phyloP scores from a whole-genome alignment of 306 rosid genomes.

The Nissolia schottii region DNA sequence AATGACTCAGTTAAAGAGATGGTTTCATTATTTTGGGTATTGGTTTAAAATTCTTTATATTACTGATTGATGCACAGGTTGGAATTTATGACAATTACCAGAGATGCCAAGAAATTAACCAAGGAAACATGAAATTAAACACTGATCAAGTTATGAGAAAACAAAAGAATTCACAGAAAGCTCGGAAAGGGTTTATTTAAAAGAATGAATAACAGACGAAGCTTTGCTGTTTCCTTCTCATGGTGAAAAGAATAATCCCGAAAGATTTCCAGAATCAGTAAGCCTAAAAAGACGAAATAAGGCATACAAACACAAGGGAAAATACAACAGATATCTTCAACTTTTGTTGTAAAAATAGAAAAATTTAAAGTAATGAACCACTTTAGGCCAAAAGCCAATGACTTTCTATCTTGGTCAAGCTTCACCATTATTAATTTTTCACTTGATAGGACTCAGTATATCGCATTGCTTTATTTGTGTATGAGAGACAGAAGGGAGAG shows the following conservation, averaged over 20 bases:
- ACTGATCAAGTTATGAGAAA: not conserved
- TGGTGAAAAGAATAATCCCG: not conserved
- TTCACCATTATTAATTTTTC: constrained; percentile 2
- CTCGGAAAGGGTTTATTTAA: not conserved
- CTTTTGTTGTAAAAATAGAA: not conserved
- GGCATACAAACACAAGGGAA: not conserved
- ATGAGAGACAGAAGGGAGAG: not conserved
- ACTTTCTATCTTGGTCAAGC: not conserved
- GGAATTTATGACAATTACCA: not conserved
- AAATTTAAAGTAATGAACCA: not conserved
- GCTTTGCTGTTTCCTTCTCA: not conserved
- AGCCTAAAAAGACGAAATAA: not conserved
- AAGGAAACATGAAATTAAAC: not conserved
- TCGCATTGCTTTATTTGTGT: not conserved
- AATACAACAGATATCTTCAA: not conserved
- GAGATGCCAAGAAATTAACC: not conserved
- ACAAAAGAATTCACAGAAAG: not conserved
- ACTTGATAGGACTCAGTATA: not conserved
- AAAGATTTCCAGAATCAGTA: not conserved
- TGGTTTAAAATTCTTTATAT: not conserved
- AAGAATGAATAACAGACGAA: not conserved
- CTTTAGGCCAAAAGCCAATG: constrained; percentile 11
- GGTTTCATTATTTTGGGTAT: not conserved
- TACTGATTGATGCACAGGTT: not conserved
- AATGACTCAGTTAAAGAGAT: not conserved